These are phyloP conservation scores for Ceratobasidium sp. DNA, from an alignment of 1,284 basidiomycete genomes.

Conservation along the genomic window DNA sequence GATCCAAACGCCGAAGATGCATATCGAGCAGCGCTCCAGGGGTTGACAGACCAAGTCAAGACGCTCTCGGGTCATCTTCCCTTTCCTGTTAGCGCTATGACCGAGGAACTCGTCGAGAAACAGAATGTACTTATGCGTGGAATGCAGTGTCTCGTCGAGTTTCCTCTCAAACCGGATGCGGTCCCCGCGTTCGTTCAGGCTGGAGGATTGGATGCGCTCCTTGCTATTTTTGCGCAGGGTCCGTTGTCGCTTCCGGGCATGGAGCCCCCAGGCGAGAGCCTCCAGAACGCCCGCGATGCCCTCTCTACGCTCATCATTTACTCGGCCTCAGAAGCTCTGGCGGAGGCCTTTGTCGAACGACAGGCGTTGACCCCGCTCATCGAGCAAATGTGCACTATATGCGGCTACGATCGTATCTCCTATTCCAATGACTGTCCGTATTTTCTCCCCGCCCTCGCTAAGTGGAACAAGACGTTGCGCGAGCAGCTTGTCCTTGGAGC, in stretches of 20 bases:
- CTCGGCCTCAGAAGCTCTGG: slow-evolving; percentile 1
- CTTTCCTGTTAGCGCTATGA: slow-evolving; percentile 14
- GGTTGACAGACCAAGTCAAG: slow-evolving; percentile 12
- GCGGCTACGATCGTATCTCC: slow-evolving; percentile 11
- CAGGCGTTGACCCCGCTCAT: slow-evolving; percentile 5
- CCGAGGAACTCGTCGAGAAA: not conserved
- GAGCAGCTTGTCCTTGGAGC: not conserved
- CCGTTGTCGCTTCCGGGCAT: not conserved
- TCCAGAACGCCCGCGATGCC: slow-evolving; percentile 11
- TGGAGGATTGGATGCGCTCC: slow-evolving; percentile 31
- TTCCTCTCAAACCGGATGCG: slow-evolving; percentile 22
- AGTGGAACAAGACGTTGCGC: not conserved
- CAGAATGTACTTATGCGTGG: slow-evolving; percentile 1
- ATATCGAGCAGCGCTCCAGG: not conserved
- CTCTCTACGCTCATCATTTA: not conserved
- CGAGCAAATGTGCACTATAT: slow-evolving; percentile 15
- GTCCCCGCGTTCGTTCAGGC: slow-evolving; percentile 14
- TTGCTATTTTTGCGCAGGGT: slow-evolving; percentile 11
- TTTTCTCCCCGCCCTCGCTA: not conserved
- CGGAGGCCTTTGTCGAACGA: slow-evolving; percentile 18
- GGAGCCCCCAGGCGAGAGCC: slow-evolving; percentile 2
- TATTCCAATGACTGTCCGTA: not conserved
- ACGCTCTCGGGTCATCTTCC: slow-evolving; percentile 18
- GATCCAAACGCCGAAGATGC: slow-evolving; percentile 15
- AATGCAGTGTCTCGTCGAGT: not conserved